Conservation (phyloP, 192 early-diverging fungal species). For the Haplosporangium gracile region DNA sequence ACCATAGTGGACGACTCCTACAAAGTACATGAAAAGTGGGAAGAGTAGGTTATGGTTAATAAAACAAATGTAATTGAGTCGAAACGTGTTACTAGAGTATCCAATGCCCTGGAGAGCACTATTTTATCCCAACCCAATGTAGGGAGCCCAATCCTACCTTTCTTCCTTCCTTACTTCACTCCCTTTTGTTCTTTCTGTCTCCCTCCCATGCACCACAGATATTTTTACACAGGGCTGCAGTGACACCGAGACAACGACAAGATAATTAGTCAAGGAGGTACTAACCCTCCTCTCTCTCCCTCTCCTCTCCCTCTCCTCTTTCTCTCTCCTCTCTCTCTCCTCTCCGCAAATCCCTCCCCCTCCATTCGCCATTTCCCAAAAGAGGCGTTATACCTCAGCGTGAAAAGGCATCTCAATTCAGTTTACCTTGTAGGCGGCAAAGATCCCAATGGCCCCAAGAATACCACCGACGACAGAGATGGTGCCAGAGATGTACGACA, state of each 20-base stretch:
- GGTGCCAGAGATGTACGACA: constrained; percentile 49
- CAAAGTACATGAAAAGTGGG: background rate
- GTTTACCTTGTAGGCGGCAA: constrained; percentile 44
- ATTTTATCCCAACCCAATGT: background rate
- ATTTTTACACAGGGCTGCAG: background rate
- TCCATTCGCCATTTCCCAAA: background rate
- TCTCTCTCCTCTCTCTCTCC: background rate
- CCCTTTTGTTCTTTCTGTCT: background rate
- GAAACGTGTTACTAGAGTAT: background rate
- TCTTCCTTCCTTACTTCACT: background rate
- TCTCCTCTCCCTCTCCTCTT: background rate
- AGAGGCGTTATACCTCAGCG: background rate
- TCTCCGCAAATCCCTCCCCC: background rate
- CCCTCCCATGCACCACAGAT: background rate
- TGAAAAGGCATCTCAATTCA: background rate
- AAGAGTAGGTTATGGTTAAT: background rate
- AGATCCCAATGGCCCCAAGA: constrained; percentile 44
- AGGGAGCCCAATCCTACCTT: background rate
- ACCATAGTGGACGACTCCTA: constrained; percentile 41
- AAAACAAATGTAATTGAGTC: background rate
- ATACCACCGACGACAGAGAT: constrained; percentile 33
- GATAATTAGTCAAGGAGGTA: constrained; percentile 2
- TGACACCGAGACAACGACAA: background rate
- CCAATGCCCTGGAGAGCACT: background rate
- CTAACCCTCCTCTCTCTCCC: no score